Evolutionary conservation across 2,329 filamentous ascomycete genomes (phyloP).

Genomic region (Colletotrichum phormii): DNA sequence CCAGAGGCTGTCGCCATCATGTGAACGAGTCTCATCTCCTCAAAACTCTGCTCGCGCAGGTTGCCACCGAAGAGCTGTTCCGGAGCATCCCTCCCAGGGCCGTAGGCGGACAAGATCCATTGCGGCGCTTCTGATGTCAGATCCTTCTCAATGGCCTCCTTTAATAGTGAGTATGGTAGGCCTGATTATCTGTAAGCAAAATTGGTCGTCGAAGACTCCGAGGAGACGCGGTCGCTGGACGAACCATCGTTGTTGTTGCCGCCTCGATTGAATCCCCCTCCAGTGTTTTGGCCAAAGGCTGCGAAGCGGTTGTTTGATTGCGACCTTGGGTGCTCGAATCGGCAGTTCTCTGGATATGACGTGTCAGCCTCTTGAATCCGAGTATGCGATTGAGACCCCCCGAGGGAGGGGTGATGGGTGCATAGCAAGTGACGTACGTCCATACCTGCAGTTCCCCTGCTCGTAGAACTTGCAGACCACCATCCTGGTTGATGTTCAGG

Average conservation of each 20-base stretch:
- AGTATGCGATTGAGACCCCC: background rate
- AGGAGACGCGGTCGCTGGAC: background rate
- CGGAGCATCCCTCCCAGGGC: conserved; percentile 80
- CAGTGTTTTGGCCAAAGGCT: conserved; percentile 34
- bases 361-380: background rate
- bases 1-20: conserved; percentile 68
- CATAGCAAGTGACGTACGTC: conserved; percentile 53
- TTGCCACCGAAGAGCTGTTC: conserved; percentile 86
- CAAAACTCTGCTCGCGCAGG: conserved; percentile 84
- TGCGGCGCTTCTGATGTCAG: conserved; percentile 77
- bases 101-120: conserved; percentile 91
- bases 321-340: conserved; percentile 64
- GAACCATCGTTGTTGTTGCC: conserved; percentile 35
- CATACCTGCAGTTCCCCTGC: conserved; percentile 64
- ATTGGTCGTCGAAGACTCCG: background rate
- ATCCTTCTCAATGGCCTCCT: conserved; percentile 72
- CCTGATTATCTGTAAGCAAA: conserved; percentile 4
- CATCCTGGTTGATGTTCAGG: conserved; percentile 43
- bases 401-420: background rate
- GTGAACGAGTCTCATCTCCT: conserved; percentile 87
- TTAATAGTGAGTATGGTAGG: conserved; percentile 63
- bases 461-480: conserved; percentile 60
- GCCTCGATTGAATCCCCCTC: conserved; percentile 34
- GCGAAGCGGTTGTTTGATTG: conserved; percentile 37
- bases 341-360: conserved; percentile 57